Base-by-base conservation (phyloP, 176 grass and related monocot species). In the Carex cristatella region DNA sequence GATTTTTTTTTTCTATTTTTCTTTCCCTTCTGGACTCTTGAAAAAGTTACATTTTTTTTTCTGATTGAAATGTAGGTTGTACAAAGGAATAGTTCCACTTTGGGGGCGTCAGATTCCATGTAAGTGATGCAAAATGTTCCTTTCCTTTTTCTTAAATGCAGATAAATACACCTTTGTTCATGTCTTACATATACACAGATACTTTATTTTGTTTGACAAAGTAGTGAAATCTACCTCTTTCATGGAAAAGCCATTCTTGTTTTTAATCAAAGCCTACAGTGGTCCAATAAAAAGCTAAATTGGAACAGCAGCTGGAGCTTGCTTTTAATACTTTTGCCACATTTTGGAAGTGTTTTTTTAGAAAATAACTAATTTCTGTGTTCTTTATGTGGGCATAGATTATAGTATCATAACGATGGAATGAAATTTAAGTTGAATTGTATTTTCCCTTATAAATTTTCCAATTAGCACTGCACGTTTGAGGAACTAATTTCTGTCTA, bases 61-160 rank as follows among this genome's bases (percentile, higher is more conserved):
- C 75, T 69, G 82, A 49, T 18, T 71, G 10, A 57, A 40, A n/a
- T 83, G 67, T 87, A 93, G 91, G 61, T 51, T 96, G 0, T 96
- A 83, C 68, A 96, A 90, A 89, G 94, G 94, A 80, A 72, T 96
- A 62, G 94, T 91, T 93, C 94, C 94, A 27, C 94, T 96, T 16
- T 96, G 94, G 94, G 94, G 91, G 7, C 89, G 94, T 66, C 94
- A 96, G 76, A 93, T 96, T 88, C 94, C 94, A 46, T 96, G 94
- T 93, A 69, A 93, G 91, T 46, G 61, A 58, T 67, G 18, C 70
- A 40, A 28, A 3, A 61, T 32, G 7, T 73, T 12, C 71, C 33
- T 54, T 23, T 54, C 4, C 13, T 54, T 5, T 16, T 7, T 16
- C 6, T 0, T 74, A 79, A 19, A 7, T 88, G 19, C 51, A 31